These are phyloP conservation scores for Kazachstania sp. DNA, from an alignment of 1,139 yeast species.

Conservation along the genomic window DNA sequence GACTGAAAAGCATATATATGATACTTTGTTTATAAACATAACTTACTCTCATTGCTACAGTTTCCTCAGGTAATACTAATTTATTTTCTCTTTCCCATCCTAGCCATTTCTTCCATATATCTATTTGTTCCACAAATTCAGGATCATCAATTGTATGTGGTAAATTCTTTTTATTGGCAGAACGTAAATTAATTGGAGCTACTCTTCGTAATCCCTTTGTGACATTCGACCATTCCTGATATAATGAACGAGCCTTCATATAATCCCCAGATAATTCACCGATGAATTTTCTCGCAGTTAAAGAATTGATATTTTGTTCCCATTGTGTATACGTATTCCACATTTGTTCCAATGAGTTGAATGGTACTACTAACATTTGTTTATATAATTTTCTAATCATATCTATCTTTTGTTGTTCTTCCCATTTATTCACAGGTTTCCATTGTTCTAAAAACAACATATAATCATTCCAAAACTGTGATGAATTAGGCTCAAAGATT, in stretches of 20 bases:
- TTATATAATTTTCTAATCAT: conserved; percentile 68
- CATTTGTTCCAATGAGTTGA: conserved; percentile 60
- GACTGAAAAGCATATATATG: conserved; percentile 58
- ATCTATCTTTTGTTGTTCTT: conserved; percentile 75
- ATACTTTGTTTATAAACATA: conserved; percentile 70
- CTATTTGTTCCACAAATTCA: conserved; percentile 34
- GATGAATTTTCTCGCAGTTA: conserved; percentile 78
- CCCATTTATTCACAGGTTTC: conserved; percentile 79
- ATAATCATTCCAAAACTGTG: conserved; percentile 74
- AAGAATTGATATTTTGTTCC: conserved; percentile 68
- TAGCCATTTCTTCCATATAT: conserved; percentile 68
- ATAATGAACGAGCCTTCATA: conserved; percentile 79
- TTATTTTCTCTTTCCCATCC: conserved; percentile 70
- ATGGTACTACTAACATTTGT: conserved; percentile 61
- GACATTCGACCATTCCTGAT: conserved; percentile 58
- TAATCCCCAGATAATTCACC: conserved; percentile 80
- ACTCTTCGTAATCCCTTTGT: conserved; percentile 41
- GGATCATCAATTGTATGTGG: conserved; percentile 31
- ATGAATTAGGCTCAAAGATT: conserved; percentile 68
- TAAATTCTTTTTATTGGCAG: conserved; percentile 35
- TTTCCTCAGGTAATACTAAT: conserved; percentile 46
- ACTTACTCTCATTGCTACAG: conserved; percentile 51
- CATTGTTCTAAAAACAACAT: conserved; percentile 69
- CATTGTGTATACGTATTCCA: conserved; percentile 80
- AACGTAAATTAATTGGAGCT: conserved; percentile 24